Base-by-base conservation (phyloP, 1,284 basidiomycete species). In the Microbotryum lychnidis-dioicae region DNA sequence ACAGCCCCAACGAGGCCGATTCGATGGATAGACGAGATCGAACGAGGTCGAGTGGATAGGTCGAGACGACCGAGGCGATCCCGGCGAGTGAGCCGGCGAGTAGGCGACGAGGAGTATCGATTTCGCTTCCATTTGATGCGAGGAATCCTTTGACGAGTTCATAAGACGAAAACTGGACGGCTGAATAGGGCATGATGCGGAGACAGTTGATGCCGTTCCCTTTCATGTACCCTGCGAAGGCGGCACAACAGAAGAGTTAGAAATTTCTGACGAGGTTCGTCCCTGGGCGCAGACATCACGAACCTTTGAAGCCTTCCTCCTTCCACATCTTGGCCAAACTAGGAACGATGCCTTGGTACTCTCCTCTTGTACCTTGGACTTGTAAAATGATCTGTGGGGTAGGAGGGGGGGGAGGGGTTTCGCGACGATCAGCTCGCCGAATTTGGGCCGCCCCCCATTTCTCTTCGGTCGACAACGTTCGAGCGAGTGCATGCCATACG, bases 101-200 rank as follows among this genome's bases (percentile, higher is more conserved):
- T 1, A 72, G 52, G 12, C 71, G 56, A 23, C 62, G 47, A 1
- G 70, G 68, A 5, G 71, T 72, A 50, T 71, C 69, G 44, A 72
- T 62, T 18, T 68, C 67, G 5, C 33, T 45, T 9, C 65, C 68
- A 33, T 58, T 58, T 2, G 64, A 53, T 1, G 54, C 59, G 12
- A 70, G 54, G 14, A 64, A 42, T 21, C 59, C 66, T 61, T 77
- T 77, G 63, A 73, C 67, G 44, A 73, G 59, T 56, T 77, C 76
- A 69, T 77, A 77, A 0, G 73, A 72, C 6, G 73, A 71, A 56
- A 77, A 77, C 61, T 77, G 75, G 4, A 72, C 70, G 12, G 71
- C 71, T 9, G 65, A 67, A 45, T 72, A 72, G 0, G 71, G 71
- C 29, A 69, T 68, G 48, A 72, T 72, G 20, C 71, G 63, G 6